Conservation (phyloP, 331 rosid species). For the Pyrus hybrid region DNA sequence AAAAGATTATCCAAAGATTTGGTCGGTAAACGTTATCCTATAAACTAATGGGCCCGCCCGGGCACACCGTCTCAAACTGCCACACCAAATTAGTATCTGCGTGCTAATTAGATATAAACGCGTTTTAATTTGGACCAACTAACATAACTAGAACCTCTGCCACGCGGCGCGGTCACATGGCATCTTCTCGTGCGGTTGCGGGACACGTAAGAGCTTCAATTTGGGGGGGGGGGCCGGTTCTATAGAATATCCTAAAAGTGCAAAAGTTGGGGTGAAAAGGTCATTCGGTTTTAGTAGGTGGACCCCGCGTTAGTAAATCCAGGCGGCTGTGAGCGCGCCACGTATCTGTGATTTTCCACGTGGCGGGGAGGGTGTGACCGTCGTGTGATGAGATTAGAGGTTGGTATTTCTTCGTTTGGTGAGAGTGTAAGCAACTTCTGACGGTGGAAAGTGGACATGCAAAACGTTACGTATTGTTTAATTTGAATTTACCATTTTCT, state of each 20-base stretch:
- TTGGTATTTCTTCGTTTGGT: neutral
- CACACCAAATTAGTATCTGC: neutral
- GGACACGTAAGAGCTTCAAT: slow-evolving; percentile 6
- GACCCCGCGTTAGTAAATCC: neutral
- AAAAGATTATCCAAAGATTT: slow-evolving; percentile 4
- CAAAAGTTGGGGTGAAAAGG: neutral
- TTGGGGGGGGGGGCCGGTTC: slow-evolving; percentile 11
- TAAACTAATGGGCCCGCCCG: neutral
- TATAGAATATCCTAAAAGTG: neutral
- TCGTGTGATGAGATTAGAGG: slow-evolving; percentile 3
- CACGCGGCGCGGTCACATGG: slow-evolving; percentile 21
- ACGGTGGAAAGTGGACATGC: slow-evolving; percentile 11
- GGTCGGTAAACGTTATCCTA: slow-evolving; percentile 47
- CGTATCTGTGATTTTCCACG: slow-evolving; percentile 16
- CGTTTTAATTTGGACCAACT: slow-evolving; percentile 6
- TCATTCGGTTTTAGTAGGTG: neutral
- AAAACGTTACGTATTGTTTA: neutral
- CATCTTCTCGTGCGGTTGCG: no score
- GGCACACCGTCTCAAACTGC: neutral
- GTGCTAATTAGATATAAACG: neutral
- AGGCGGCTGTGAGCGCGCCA: slow-evolving; percentile 14
- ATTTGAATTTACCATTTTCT: neutral
- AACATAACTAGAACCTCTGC: slow-evolving; percentile 23
- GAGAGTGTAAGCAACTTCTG: neutral
- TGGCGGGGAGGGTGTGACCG: slow-evolving; percentile 1